Percentiles rank a stretch among this genome's conserved stretches.
Evolutionary conservation across 106 monocot species (phyloP).

Genomic region (Posidonia australis): DNA sequence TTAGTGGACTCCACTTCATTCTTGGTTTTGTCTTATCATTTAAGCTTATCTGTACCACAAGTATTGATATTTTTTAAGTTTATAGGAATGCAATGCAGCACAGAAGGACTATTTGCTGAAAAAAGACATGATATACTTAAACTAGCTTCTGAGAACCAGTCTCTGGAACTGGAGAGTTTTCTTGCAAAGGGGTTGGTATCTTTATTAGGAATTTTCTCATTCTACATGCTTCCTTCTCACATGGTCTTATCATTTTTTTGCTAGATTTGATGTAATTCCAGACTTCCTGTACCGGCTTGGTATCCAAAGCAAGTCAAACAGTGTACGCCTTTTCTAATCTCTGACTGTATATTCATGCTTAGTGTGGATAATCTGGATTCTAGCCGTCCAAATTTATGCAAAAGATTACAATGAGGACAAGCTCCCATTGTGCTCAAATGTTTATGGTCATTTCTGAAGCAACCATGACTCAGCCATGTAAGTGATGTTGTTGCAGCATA

Average conservation of each 20-base stretch:
- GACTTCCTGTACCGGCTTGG: not conserved
- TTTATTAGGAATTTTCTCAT: not conserved
- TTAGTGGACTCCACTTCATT: too few relatives aligned
- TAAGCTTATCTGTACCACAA: too few relatives aligned
- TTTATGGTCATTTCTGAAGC: not conserved
- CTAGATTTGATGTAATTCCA: conserved; percentile 2
- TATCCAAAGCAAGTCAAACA: not conserved
- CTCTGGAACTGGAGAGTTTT: not conserved
- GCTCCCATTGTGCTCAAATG: not conserved
- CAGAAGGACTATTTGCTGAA: not conserved
- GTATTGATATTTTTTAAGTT: not conserved
- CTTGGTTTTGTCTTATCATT: not conserved
- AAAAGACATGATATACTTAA: not conserved
- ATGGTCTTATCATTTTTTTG: not conserved
- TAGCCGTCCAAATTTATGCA: not conserved
- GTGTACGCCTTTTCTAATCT: not conserved
- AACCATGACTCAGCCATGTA: not conserved
- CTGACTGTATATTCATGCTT: not conserved
- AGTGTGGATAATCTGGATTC: not conserved
- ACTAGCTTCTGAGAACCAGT: not conserved
- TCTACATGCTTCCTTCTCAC: not conserved
- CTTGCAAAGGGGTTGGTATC: not conserved
- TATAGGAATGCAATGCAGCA: not conserved
- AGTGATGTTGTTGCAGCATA: too few relatives aligned
- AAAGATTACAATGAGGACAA: not conserved